Conservation (phyloP, 2,329 filamentous ascomycete species). For the Aciculosporium take region DNA sequence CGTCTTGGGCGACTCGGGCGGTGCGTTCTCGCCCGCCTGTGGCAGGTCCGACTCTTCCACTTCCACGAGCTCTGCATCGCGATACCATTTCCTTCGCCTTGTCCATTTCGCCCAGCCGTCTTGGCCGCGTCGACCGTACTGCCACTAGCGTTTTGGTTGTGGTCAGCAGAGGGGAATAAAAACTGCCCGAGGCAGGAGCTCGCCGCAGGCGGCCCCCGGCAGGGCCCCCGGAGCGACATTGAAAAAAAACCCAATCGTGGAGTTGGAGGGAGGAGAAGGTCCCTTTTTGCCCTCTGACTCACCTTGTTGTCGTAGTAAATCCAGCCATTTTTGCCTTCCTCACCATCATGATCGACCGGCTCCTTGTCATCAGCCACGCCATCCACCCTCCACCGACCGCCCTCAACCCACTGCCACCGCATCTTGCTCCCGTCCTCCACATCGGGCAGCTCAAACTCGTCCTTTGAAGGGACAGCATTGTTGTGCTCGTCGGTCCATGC, state of each 20-base stretch:
- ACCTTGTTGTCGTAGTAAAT: constrained; percentile 98
- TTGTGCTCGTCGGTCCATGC: constrained; percentile 95
- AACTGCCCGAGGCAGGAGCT: no score
- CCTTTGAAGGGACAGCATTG: constrained; percentile 61
- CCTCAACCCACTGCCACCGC: constrained; percentile 65
- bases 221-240: not conserved
- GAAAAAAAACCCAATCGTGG: not conserved
- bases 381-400: constrained; percentile 76
- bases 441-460: constrained; percentile 49
- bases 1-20: constrained; percentile 10
- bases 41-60: constrained; percentile 24
- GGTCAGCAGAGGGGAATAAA: constrained; percentile 5
- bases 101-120: constrained; percentile 96
- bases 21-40: constrained; percentile 25
- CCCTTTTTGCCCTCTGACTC: constrained; percentile 15
- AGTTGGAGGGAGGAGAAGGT: not conserved
- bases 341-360: constrained; percentile 36
- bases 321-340: constrained; percentile 64
- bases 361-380: constrained; percentile 42
- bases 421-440: constrained; percentile 45
- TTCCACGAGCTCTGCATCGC: constrained; percentile 90
- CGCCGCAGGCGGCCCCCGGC: no score
- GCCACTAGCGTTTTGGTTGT: constrained; percentile 52
- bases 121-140: constrained; percentile 65
- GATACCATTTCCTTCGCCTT: constrained; percentile 84